phyloP scores from a whole-genome alignment of 2,329 filamentous ascomycete genomes.

The Ophiostoma sp. region DNA sequence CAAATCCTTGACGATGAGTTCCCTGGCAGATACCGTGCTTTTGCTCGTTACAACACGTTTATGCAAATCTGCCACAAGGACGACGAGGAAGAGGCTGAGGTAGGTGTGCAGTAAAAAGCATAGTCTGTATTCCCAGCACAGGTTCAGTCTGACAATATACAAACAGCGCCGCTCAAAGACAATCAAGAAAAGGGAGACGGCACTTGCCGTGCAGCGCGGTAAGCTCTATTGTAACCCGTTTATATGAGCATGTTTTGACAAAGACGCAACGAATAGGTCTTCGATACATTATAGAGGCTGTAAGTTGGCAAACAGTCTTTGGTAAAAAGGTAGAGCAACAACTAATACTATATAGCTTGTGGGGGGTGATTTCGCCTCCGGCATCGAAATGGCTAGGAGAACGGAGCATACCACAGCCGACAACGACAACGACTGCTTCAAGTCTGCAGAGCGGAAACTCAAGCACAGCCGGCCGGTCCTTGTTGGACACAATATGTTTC shows the following conservation, averaged over 20 bases:
- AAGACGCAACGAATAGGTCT: conserved; percentile 17
- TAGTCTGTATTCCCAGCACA: background rate
- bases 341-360: conserved; percentile 26
- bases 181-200: conserved; percentile 7
- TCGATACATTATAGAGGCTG: conserved; percentile 34
- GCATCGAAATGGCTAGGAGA: conserved; percentile 14
- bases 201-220: conserved; percentile 25
- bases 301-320: conserved; percentile 7
- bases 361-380: conserved; percentile 30
- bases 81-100: conserved; percentile 11
- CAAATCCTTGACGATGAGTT: conserved; percentile 30
- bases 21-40: conserved; percentile 23
- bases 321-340: background rate
- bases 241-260: background rate
- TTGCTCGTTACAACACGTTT: conserved; percentile 17
- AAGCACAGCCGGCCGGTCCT: conserved; percentile 38
- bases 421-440: conserved; percentile 19
- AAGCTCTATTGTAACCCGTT: background rate
- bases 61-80: conserved; percentile 26
- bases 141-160: background rate
- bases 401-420: background rate
- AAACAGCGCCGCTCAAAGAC: conserved; percentile 11
- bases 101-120: background rate
- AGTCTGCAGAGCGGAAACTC: conserved; percentile 31
- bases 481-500: conserved; percentile 61